Evolutionary conservation across 129 eudicot genomes (phyloP).

Genomic region (Daucus carota): DH1_v3.0 NC_030385.2:24542501-24543000

Average conservation of each 20-base stretch:
- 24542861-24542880: constrained; percentile 34
- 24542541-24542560: constrained; percentile 54
- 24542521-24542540: constrained; percentile 43
- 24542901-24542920: constrained; percentile 24
- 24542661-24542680: constrained; percentile 57
- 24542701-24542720: constrained; percentile 55
- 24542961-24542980: constrained; percentile 53
- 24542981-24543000: constrained; percentile 47
- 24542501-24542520: constrained; percentile 56
- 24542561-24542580: constrained; percentile 36
- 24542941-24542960: constrained; percentile 34
- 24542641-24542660: constrained; percentile 55
- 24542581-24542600: constrained; percentile 44
- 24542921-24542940: constrained; percentile 43
- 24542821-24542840: constrained; percentile 52
- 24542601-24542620: constrained; percentile 48
- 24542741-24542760: constrained; percentile 63
- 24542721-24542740: constrained; percentile 47
- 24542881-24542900: constrained; percentile 37
- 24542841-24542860: constrained; percentile 41
- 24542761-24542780: constrained; percentile 56
- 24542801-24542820: constrained; percentile 62
- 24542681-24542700: constrained; percentile 49
- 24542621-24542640: constrained; percentile 46
- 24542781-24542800: constrained; percentile 66